Base-by-base conservation (phyloP, 2,329 filamentous ascomycete genomes). In the Penicillium sp. region DNA sequence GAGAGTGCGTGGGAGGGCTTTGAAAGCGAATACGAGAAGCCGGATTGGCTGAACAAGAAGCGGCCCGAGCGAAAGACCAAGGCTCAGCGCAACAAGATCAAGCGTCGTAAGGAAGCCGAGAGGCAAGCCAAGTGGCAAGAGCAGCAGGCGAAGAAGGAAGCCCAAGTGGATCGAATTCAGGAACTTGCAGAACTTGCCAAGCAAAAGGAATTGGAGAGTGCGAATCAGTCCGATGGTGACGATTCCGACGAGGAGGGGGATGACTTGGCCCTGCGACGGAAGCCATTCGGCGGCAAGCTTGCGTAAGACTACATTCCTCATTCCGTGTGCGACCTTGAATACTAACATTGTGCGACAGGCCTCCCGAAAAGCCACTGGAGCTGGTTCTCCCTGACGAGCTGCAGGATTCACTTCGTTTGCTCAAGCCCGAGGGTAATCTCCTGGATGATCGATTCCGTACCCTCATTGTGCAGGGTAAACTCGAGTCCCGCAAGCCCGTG, bases 381-480 rank as follows among this genome's bases (percentile, higher is more conserved):
- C 68, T 96, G 59, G 77, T 96, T 52, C 69, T 96, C 52, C 80
- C 89, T 36, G 83, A 97, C 71, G 82, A 98, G 74, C 70, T 93
- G 62, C 78, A 95, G 69, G 81, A 95, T 63, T 84, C 89, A 43
- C 72, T 96, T 62, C 71, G 93, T 63, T 70, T 90, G 64, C 72
- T 95, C 56, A 95, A 91, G 70, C 93, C 93, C 0, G 93, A 98
- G 69, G 93, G 93, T n/a, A 97, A 96, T 65, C 74, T 96, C 35
- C 76, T 98, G 58, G 89, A 89, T 58, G 93, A 98, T 63, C 80
- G 93, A 43, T 97, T 95, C 75, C 79, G 93, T 53, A 97, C 82
- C 67, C 76, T 97, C 71, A 75, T 97, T 53, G 79, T 97, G 32
- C 82, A 90, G 54, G 93, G 93, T 50, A 95, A 93, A 73, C 73